Conservation (phyloP, 73 alveolate genomes). For the Durusdinium trenchii region DNA sequence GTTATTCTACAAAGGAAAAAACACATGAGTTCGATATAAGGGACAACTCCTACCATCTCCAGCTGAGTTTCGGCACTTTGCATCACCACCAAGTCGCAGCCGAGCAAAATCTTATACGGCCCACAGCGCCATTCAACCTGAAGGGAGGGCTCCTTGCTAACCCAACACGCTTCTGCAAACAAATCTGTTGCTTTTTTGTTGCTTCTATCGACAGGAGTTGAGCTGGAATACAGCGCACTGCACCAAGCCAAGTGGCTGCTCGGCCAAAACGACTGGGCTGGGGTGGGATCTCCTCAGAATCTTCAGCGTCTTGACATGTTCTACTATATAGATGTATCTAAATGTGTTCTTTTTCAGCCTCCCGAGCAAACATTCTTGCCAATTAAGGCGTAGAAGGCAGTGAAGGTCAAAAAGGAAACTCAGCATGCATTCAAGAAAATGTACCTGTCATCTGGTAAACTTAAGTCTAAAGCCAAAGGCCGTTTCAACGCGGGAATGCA, state of each 20-base stretch:
- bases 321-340: no score
- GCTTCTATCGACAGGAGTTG: not conserved
- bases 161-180: not conserved
- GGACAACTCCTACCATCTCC: constrained; percentile 3
- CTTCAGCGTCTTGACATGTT: no score
- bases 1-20: not conserved
- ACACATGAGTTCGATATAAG: not conserved
- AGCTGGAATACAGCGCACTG: not conserved
- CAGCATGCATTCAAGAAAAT: no score
- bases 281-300: constrained; percentile 69
- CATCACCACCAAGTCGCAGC: constrained; percentile 87
- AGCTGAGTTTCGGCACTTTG: constrained; percentile 47
- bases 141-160: not conserved
- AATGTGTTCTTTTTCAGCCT: no score
- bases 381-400: no score
- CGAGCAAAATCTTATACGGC: constrained; percentile 73
- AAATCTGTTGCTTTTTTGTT: not conserved
- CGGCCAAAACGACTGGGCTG: constrained; percentile 82
- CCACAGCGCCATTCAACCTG: constrained; percentile 88
- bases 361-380: no score
- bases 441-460: no score
- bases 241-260: constrained; percentile 52
- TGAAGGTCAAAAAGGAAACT: no score
- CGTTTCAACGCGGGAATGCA: not conserved
- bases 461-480: no score